Evolutionary conservation across 768 basidiomycete genomes (phyloP).

Genomic region (Vishniacozyma victoriae): DNA sequence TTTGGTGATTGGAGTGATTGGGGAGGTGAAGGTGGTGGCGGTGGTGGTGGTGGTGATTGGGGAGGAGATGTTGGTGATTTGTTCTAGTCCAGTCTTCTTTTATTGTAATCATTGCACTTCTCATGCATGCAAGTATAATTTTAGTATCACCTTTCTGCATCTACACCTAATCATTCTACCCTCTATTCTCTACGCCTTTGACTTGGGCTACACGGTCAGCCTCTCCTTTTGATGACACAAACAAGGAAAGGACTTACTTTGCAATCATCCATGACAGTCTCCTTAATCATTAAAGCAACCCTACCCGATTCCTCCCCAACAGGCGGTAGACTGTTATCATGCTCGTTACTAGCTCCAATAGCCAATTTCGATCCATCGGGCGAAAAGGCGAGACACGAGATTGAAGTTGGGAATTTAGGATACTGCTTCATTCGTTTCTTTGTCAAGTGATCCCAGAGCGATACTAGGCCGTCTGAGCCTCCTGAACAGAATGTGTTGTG

Average conservation of each 20-base stretch:
- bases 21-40: slow-evolving; percentile 16
- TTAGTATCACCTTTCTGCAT: too few species aligned
- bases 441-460: slow-evolving; percentile 94
- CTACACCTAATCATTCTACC: too few species aligned
- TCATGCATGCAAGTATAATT: too few species aligned
- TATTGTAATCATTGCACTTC: too few species aligned
- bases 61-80: background rate
- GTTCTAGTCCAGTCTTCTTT: background rate
- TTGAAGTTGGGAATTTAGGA: slow-evolving; percentile 63
- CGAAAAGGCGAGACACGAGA: slow-evolving; percentile 77
- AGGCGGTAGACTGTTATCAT: slow-evolving; percentile 72
- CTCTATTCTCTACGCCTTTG: slow-evolving; percentile 23
- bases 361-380: slow-evolving; percentile 75
- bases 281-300: slow-evolving; percentile 42
- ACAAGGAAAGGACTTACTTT: slow-evolving; percentile 26
- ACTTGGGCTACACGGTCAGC: slow-evolving; percentile 18
- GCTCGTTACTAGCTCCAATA: slow-evolving; percentile 79
- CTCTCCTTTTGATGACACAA: too few species aligned
- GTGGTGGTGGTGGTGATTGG: slow-evolving; percentile 25
- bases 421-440: slow-evolving; percentile 93
- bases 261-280: slow-evolving; percentile 46
- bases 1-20: slow-evolving; percentile 23
- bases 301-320: slow-evolving; percentile 57
- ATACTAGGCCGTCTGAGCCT: slow-evolving; percentile 88
- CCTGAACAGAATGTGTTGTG: slow-evolving; percentile 93